These are phyloP conservation scores for Boletus smithii DNA, from an alignment of 1,284 basidiomycete species.

Conservation along the genomic window DNA sequence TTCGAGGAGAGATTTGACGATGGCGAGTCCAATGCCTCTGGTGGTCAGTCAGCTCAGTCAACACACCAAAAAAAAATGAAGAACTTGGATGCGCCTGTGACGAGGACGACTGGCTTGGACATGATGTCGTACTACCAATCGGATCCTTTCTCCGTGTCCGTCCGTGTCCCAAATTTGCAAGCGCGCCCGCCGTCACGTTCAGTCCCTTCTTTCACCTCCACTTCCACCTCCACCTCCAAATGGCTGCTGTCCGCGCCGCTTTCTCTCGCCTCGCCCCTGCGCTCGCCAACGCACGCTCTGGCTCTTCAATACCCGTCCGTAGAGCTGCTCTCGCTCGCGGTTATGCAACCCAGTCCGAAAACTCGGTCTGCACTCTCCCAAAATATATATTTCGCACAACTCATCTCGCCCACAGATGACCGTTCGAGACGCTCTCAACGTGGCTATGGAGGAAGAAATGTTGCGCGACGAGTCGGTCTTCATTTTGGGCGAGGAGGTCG, in stretches of 20 bases:
- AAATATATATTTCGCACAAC: slow-evolving; percentile 2
- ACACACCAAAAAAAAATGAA: neutral
- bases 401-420: slow-evolving; percentile 68
- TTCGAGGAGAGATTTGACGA: slow-evolving; percentile 59
- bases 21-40: slow-evolving; percentile 82
- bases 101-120: slow-evolving; percentile 52
- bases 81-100: slow-evolving; percentile 75
- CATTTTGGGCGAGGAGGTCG: slow-evolving; percentile 97
- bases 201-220: slow-evolving; percentile 19
- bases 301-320: slow-evolving; percentile 39
- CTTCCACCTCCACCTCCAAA: slow-evolving; percentile 35
- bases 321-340: slow-evolving; percentile 47
- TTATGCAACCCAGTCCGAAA: slow-evolving; percentile 62
- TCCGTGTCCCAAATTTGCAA: slow-evolving; percentile 32
- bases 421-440: slow-evolving; percentile 96
- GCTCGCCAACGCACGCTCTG: slow-evolving; percentile 44
- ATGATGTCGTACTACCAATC: slow-evolving; percentile 9
- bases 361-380: slow-evolving; percentile 44
- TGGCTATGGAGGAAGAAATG: slow-evolving; percentile 99
- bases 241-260: slow-evolving; percentile 63
- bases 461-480: slow-evolving; percentile 93
- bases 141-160: slow-evolving; percentile 23
- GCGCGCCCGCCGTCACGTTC: slow-evolving; percentile 4
- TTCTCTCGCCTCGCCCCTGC: slow-evolving; percentile 63
- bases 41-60: slow-evolving; percentile 9